Conservation (phyloP, 441 rosid genomes). For the Adansonia grandidieri region DNA sequence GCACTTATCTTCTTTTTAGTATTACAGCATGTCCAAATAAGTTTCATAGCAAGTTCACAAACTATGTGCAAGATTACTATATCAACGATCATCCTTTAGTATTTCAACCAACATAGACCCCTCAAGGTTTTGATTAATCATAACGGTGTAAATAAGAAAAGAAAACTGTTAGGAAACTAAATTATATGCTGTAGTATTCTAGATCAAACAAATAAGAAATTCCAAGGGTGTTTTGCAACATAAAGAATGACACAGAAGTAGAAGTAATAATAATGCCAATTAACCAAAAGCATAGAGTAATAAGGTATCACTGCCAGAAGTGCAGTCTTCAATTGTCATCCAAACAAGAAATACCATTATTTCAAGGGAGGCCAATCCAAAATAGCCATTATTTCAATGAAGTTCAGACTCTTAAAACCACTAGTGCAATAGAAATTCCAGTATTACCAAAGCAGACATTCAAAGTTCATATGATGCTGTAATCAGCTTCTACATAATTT, state of each 20-base stretch:
- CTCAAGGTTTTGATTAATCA: background rate
- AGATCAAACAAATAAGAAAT: constrained; percentile 15
- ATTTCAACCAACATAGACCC: background rate
- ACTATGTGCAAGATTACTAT: background rate
- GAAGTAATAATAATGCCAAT: background rate
- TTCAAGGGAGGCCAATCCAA: background rate
- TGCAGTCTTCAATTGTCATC: background rate
- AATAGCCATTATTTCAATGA: background rate
- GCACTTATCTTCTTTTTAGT: background rate
- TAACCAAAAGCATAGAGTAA: constrained; percentile 12
- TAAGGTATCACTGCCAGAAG: background rate
- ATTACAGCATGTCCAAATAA: constrained; percentile 7
- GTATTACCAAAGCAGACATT: background rate
- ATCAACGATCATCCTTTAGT: background rate
- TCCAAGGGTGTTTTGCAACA: background rate
- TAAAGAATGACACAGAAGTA: background rate
- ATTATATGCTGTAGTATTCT: background rate
- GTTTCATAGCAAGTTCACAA: constrained; percentile 15
- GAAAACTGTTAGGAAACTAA: background rate
- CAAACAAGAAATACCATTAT: constrained; percentile 17
- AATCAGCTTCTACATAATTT: constrained; percentile 1
- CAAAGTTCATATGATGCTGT: constrained; percentile 1
- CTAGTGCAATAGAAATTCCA: background rate
- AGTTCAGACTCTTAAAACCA: background rate
- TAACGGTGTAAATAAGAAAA: background rate